A percentile compares a stretch with the other conserved stretches of the same genome.
phyloP scores from a whole-genome alignment of 2,329 filamentous ascomycete genomes.

The Aspergillus sojae region DNA sequence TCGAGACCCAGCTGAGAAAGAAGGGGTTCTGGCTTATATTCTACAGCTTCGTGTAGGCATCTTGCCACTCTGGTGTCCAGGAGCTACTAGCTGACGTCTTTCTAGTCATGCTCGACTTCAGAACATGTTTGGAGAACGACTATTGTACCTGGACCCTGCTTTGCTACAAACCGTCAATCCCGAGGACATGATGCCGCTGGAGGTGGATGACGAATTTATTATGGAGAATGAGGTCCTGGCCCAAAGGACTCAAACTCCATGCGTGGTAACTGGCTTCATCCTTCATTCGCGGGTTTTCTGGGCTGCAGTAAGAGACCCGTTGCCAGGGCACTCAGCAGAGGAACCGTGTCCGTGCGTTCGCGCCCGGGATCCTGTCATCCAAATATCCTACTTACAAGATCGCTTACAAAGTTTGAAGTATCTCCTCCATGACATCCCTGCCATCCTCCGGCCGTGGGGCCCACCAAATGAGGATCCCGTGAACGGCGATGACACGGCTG shows the following conservation, averaged over 20 bases:
- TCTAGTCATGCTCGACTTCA: slow-evolving; percentile 22
- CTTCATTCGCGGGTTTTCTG: slow-evolving; percentile 33
- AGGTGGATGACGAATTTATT: slow-evolving; percentile 39
- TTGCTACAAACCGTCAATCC: slow-evolving; percentile 34
- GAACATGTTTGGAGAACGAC: slow-evolving; percentile 25
- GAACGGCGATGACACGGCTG: neutral
- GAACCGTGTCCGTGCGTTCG: slow-evolving; percentile 15
- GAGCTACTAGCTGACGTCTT: neutral
- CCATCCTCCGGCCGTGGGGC: neutral
- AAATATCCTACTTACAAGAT: slow-evolving; percentile 25
- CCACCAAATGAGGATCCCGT: neutral
- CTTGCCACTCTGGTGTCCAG: neutral
- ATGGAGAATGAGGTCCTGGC: slow-evolving; percentile 20
- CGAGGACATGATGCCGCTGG: slow-evolving; percentile 35
- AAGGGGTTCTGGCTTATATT: slow-evolving; percentile 43
- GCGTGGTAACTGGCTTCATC: slow-evolving; percentile 33
- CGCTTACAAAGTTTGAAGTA: slow-evolving; percentile 34
- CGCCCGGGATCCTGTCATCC: slow-evolving; percentile 5
- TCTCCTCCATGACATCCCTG: slow-evolving; percentile 6
- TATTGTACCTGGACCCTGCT: slow-evolving; percentile 33
- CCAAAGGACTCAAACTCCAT: slow-evolving; percentile 15
- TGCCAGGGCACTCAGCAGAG: neutral
- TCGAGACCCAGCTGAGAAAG: slow-evolving; percentile 40
- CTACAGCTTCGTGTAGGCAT: slow-evolving; percentile 30
- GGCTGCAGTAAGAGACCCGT: slow-evolving; percentile 11